A percentile compares a stretch with the other conserved stretches of the same genome.
Conservation (phyloP, 2,329 filamentous ascomycete genomes). For the Hymenoscyphus scutula region DNA sequence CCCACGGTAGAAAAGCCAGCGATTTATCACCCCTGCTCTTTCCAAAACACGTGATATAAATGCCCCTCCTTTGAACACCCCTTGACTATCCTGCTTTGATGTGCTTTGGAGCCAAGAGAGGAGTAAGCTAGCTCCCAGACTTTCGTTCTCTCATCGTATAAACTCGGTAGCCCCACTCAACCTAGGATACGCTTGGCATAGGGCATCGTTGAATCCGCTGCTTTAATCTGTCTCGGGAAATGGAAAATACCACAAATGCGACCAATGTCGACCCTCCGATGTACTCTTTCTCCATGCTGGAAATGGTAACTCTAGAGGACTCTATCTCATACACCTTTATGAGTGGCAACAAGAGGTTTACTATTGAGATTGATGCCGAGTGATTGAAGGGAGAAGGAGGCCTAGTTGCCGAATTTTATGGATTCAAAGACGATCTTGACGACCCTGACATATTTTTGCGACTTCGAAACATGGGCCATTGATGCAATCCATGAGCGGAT, state of each 20-base stretch:
- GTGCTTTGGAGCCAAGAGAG: no score
- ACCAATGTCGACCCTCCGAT: background rate
- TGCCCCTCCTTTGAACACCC: no score
- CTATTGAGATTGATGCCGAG: background rate
- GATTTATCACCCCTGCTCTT: no score
- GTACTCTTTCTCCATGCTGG: background rate
- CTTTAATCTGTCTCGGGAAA: no score
- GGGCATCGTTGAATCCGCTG: no score
- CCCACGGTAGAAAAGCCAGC: no score
- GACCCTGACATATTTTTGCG: conserved; percentile 9
- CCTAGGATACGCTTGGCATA: no score
- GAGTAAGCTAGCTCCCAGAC: no score
- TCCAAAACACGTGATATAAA: no score
- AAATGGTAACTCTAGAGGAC: background rate
- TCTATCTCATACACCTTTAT: background rate
- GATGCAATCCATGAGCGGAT: conserved; percentile 12
- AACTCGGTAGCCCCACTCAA: no score
- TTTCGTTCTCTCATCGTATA: no score
- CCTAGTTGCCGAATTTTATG: background rate
- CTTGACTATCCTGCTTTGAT: no score
- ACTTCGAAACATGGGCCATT: conserved; percentile 11
- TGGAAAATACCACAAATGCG: background rate
- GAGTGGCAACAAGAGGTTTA: background rate
- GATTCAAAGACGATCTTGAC: background rate
- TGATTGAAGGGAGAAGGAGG: background rate